Base-by-base conservation (phyloP, 108 stramenopile genomes). In the Mayamaea pseudoterrestris region DNA sequence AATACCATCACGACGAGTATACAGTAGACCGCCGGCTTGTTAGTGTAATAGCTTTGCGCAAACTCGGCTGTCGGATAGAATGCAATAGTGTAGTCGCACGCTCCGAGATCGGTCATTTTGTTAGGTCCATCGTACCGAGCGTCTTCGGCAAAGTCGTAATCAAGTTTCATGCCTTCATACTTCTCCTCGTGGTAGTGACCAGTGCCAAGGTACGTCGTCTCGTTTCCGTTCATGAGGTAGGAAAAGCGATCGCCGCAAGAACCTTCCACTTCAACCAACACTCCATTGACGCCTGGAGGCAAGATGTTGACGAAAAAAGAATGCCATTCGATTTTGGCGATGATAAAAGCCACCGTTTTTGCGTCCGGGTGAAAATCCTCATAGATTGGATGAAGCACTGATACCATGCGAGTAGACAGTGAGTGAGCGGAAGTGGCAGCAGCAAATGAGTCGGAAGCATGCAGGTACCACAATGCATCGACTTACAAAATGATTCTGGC, bases 101-200 rank as follows among this genome's bases (percentile, higher is more conserved):
- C n/a, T n/a, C n/a, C n/a, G n/a, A n/a, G 27, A 3, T 37, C 24
- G 35, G 14, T 12, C 35, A 36, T 36, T 2, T 24, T 11, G 27
- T 60, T n/a, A n/a, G 24, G 4, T 22, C 2, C 44, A 44, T 44
- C 44, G 9, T 25, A 44, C 3, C 23, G 5, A 44, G 44, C 24
- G 44, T 21, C 22, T 5, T 21, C 44, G 4, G 21, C 44, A 13
- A 44, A 26, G 26, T 44, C 23, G 2, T 3, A 21, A 6, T 39
- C 30, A 20, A 41, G 5, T 17, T 31, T 32, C n/a, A 55, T 44
- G 13, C 42, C 16, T 21, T 59, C 30, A 41, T 63, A 76, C 25
- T 60, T 60, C 17, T 40, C 14, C 32, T 76, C 69, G 41, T 76
- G 69, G n/a, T 41, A 21, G 44, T 76, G 66, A 11, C 74, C 74